Conservation (phyloP, 169 alveolate genomes). For the Miamiensis avidus region DNA sequence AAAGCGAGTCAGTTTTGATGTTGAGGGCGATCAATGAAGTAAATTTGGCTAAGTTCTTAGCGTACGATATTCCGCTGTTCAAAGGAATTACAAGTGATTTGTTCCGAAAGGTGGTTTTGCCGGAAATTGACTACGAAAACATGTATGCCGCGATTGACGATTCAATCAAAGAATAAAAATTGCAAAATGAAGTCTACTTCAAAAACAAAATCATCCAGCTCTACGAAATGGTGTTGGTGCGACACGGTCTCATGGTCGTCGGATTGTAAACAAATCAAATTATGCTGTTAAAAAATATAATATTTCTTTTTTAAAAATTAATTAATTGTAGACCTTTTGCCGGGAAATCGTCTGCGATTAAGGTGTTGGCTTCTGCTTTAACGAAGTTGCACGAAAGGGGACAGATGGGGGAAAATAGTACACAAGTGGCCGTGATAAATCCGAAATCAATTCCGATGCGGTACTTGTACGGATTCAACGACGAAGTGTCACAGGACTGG, state of each 20-base stretch:
- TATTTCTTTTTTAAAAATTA: neutral
- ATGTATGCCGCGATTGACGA: slow-evolving; percentile 63
- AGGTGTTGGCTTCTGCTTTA: slow-evolving; percentile 57
- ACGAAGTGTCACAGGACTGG: slow-evolving; percentile 74
- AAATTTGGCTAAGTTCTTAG: slow-evolving; percentile 90
- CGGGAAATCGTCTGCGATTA: slow-evolving; percentile 61
- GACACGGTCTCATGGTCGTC: slow-evolving; percentile 79
- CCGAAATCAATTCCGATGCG: slow-evolving; percentile 72
- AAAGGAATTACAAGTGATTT: slow-evolving; percentile 91
- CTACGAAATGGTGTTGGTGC: slow-evolving; percentile 70
- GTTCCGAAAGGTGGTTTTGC: slow-evolving; percentile 91
- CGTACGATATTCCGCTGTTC: slow-evolving; percentile 90
- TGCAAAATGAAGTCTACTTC: slow-evolving; percentile 61
- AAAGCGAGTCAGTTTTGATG: slow-evolving; percentile 75
- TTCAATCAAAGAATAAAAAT: slow-evolving; percentile 56
- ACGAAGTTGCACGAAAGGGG: slow-evolving; percentile 66
- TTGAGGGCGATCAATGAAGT: slow-evolving; percentile 88
- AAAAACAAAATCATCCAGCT: slow-evolving; percentile 61
- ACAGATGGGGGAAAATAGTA: slow-evolving; percentile 63
- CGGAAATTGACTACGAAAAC: slow-evolving; percentile 66
- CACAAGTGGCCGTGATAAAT: slow-evolving; percentile 57
- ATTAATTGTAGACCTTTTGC: slow-evolving; percentile 36
- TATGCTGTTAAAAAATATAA: no score
- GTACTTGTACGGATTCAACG: slow-evolving; percentile 68
- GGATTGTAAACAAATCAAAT: slow-evolving; percentile 36